Percentiles rank a stretch among this genome's conserved stretches.
phyloP scores from a whole-genome alignment of 1,284 basidiomycete species.

The Ganoderma boninense region DNA sequence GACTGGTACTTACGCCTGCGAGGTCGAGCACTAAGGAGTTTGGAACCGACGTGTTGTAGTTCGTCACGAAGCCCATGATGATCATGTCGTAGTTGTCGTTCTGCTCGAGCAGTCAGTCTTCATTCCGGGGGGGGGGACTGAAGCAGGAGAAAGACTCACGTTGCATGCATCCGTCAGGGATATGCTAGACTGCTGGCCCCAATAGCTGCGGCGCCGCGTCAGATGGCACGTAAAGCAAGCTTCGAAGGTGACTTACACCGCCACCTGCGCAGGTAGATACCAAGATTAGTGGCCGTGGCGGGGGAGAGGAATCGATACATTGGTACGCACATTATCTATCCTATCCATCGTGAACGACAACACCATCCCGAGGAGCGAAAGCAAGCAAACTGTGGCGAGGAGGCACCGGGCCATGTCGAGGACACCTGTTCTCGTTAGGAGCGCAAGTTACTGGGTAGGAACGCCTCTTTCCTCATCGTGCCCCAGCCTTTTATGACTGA shows the following conservation, averaged over 20 bases:
- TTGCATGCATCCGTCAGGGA: neutral
- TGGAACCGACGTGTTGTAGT: conserved; percentile 49
- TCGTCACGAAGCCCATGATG: conserved; percentile 65
- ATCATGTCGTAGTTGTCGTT: conserved; percentile 61
- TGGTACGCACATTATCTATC: neutral
- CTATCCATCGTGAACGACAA: neutral
- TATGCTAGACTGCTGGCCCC: neutral
- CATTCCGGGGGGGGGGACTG: no score
- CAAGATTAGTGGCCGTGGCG: neutral
- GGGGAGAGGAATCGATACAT: neutral
- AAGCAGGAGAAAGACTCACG: neutral
- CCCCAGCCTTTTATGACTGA: neutral
- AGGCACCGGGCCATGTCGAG: neutral
- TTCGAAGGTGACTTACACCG: neutral
- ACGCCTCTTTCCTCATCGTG: neutral
- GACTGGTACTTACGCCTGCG: conserved; percentile 1
- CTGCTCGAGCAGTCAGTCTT: conserved; percentile 28
- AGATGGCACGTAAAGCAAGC: neutral
- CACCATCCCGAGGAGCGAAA: neutral
- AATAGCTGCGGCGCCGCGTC: conserved; percentile 2
- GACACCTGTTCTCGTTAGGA: no score
- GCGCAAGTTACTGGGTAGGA: neutral
- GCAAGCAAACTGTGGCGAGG: neutral
- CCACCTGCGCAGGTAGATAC: neutral
- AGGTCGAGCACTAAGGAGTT: conserved; percentile 5